Evolutionary conservation across 1,284 basidiomycete genomes (phyloP), one percentile per base, ranked within the genome.

Genomic region (Rhodotorula sp.): DNA sequence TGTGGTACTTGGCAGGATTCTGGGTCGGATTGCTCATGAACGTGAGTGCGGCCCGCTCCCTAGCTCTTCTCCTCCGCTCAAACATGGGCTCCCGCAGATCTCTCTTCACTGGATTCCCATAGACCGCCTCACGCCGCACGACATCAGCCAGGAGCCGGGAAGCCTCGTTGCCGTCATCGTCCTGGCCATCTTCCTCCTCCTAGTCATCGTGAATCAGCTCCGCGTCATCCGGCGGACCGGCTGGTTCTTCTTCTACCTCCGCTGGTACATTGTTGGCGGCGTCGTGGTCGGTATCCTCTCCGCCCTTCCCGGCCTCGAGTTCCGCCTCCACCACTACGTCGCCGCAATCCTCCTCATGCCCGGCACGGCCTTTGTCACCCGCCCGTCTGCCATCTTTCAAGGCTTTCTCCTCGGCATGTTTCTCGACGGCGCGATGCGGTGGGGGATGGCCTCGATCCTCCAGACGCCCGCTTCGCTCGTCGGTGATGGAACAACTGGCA

Each of bases 181-280:
- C 61, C 78, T 90, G 36, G 77, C 90, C 47, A 81, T 91, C 66
- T 79, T 93, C 51, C 34, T 78, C 17, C 76, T 86, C 9, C 79
- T 84, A 32, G 79, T 88, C 46, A 86, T 85, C 24, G 75, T 90
- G 60, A 92, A 92, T 78, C 92, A 94, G 81, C 77, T 90, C 10
- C 84, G 90, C n/a, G 87, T 92, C 53, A 89, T 93, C 66, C 86
- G 91, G 60, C 89, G 89, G 79, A 91, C 89, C 0, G 91, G 92
- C 0, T 90, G 88, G 85, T 81, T 94, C 39, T 86, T 88, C 6
- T 85, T n/a, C 46, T 77, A 75, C 63, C 63, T 76, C 48, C 44
- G 48, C 60, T 66, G 63, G 73, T 77, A 76, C 64, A 47, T 66
- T 36, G 77, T 84, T 17, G 90, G 89, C 6, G 91, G 86, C 1